phyloP scores from a whole-genome alignment of 306 rosid genomes.

The Trifolium dubium region DNA sequence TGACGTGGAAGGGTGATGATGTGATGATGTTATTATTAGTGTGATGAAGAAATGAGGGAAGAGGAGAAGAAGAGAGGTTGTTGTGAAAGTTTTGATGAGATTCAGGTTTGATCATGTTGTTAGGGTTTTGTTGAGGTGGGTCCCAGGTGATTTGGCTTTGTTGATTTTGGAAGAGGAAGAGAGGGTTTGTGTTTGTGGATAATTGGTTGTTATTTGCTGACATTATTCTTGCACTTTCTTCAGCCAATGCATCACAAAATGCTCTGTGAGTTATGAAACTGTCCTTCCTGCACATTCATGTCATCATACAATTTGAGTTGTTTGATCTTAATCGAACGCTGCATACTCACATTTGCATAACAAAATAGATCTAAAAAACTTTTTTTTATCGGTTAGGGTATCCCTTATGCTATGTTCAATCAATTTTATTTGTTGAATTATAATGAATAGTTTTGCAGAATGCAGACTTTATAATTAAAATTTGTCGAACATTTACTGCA shows the following conservation, averaged over 20 bases:
- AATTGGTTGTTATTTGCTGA: constrained; percentile 54
- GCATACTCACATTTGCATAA: too few species aligned
- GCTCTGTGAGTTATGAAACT: constrained; percentile 97
- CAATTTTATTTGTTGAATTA: too few species aligned
- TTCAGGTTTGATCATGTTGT: constrained; percentile 57
- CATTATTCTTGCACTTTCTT: constrained; percentile 79
- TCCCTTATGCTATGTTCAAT: too few species aligned
- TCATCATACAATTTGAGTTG: too few species aligned
- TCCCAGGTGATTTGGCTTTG: constrained; percentile 58
- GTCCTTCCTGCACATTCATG: constrained; percentile 75
- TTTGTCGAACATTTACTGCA: too few species aligned
- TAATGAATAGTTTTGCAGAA: too few species aligned
- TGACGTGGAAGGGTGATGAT: constrained; percentile 56
- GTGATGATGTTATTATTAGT: not conserved
- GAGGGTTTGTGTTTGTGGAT: constrained; percentile 48
- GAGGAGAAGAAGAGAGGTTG: constrained; percentile 33
- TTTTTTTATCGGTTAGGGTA: too few species aligned
- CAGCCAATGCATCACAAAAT: constrained; percentile 94
- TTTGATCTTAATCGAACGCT: too few species aligned
- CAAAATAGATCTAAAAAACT: too few species aligned
- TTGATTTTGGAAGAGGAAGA: constrained; percentile 61
- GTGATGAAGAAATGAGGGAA: constrained; percentile 15
- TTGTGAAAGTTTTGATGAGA: constrained; percentile 44
- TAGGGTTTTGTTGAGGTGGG: constrained; percentile 73
- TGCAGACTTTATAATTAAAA: too few species aligned